Percentiles rank a stretch among this genome's conserved stretches.
Conservation (phyloP, 1,284 basidiomycete genomes). For the Porogramme epimiltina region DNA sequence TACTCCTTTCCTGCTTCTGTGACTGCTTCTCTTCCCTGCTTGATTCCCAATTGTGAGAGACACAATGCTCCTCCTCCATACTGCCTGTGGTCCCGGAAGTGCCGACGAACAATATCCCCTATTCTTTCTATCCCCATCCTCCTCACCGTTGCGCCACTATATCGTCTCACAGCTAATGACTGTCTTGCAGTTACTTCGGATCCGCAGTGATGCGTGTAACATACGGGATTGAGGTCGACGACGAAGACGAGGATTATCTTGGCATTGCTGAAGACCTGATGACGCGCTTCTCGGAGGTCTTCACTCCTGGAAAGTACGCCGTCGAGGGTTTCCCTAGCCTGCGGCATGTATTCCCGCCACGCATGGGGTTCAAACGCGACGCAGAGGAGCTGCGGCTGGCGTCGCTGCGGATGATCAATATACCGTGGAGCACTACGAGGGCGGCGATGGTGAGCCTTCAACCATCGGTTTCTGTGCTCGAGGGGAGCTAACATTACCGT, state of each 20-base stretch:
- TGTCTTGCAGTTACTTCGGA: constrained; percentile 26
- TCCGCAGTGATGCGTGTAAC: constrained; percentile 33
- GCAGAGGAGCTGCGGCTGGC: background rate
- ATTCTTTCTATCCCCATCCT: too few relatives aligned
- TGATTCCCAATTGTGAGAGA: too few relatives aligned
- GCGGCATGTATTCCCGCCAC: constrained; percentile 6
- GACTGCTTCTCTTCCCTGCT: too few relatives aligned
- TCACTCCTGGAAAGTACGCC: constrained; percentile 15
- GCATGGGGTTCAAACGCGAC: constrained; percentile 11
- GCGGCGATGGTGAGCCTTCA: constrained; percentile 2
- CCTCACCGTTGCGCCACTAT: too few relatives aligned
- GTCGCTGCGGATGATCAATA: too few relatives aligned
- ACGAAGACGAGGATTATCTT: constrained; percentile 23
- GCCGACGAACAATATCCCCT: too few relatives aligned
- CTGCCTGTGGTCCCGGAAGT: too few relatives aligned
- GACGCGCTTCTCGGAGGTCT: constrained; percentile 7
- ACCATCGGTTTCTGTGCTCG: background rate
- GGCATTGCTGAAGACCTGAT: constrained; percentile 11
- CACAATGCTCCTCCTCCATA: too few relatives aligned
- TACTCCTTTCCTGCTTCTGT: background rate
- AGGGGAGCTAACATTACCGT: background rate
- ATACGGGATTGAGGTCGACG: constrained; percentile 35
- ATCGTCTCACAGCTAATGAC: background rate
- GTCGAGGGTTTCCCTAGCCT: constrained; percentile 13
- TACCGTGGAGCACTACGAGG: background rate